Base-by-base conservation (phyloP, 805 yeast genomes). In the Starmerella vaccinii region DNA sequence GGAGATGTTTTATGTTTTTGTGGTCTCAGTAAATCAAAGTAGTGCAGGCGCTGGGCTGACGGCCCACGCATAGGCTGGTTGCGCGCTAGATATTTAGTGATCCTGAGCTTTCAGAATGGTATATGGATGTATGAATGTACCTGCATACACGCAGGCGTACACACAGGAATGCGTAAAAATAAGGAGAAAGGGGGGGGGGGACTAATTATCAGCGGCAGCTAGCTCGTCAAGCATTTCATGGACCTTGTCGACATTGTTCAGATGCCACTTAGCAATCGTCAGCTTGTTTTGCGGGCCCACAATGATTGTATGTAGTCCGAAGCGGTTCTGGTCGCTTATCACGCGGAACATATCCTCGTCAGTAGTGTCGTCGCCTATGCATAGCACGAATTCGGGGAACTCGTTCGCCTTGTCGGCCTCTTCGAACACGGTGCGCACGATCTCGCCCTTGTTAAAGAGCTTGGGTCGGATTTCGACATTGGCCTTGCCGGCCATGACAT, bases 321-420 rank as follows among this genome's bases (percentile, higher is more conserved):
- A 62, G n/a, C 61, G 59, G 2, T 63, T 61, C 57, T 85, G 77
- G 2, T 70, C 71, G 51, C 80, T 77, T 60, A 92, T 71, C 24
- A 90, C 82, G 52, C 72, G 74, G 66, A 92, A 92, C 99, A 92
- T 92, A 63, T 92, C 98, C 66, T 92, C 99, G 66, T 92, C 99
- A 0, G 99, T 92, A 38, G 82, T 75, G 65, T 92, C 99, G 66
- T 92, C 99, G 47, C 99, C 99, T 40, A 87, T 68, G 69, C 97
- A 92, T 49, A 90, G 67, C 37, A 84, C 77, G 63, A 92, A 90
- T 61, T 86, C 95, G 0, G 96, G 92, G 48, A 78, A 64, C 18
- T 64, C 61, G 33, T 68, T 54, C n/a, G 22, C 24, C 12, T 33
- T 32, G 12, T 63, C 57, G 34, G 67, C 63, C 30, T 70, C 71